phyloP scores from a whole-genome alignment of 352 stramenopile species.

The Phytophthora sp. region DNA sequence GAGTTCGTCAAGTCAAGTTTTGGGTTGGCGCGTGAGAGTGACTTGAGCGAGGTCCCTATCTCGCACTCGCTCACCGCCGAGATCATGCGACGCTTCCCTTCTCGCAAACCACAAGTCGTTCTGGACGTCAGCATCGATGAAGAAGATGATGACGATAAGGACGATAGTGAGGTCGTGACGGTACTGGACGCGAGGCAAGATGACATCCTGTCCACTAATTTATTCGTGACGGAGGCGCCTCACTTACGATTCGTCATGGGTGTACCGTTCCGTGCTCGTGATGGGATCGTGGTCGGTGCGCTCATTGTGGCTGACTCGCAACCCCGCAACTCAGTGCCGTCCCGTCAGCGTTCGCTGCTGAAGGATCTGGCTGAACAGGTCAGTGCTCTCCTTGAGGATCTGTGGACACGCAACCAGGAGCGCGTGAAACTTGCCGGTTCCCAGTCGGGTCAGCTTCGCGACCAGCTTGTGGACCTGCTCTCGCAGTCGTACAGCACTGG shows the following conservation, averaged over 20 bases:
- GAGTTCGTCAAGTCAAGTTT: conserved; percentile 70
- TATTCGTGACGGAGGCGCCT: conserved; percentile 61
- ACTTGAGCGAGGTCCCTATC: conserved; percentile 49
- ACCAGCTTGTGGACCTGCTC: conserved; percentile 54
- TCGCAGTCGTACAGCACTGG: conserved; percentile 62
- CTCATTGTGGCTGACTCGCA: conserved; percentile 63
- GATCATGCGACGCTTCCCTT: conserved; percentile 56
- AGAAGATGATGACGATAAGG: conserved; percentile 32
- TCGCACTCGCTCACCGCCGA: conserved; percentile 63
- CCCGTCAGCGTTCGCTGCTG: conserved; percentile 42
- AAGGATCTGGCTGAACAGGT: conserved; percentile 55
- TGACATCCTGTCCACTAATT: conserved; percentile 49
- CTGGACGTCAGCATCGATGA: conserved; percentile 35
- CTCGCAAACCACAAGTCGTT: conserved; percentile 13
- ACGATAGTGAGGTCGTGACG: conserved; percentile 40
- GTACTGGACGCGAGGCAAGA: conserved; percentile 57
- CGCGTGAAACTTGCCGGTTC: conserved; percentile 31
- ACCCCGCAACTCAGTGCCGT: conserved; percentile 36
- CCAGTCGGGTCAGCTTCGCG: conserved; percentile 42
- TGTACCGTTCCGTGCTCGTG: conserved; percentile 51
- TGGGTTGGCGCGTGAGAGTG: conserved; percentile 37
- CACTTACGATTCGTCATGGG: conserved; percentile 63
- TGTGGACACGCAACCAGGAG: conserved; percentile 43
- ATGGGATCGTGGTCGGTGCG: conserved; percentile 62
- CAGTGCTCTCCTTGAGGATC: conserved; percentile 51